These are phyloP conservation scores for Petrea volubilis DNA, from an alignment of 257 asterid species.

Conservation along the genomic window DNA sequence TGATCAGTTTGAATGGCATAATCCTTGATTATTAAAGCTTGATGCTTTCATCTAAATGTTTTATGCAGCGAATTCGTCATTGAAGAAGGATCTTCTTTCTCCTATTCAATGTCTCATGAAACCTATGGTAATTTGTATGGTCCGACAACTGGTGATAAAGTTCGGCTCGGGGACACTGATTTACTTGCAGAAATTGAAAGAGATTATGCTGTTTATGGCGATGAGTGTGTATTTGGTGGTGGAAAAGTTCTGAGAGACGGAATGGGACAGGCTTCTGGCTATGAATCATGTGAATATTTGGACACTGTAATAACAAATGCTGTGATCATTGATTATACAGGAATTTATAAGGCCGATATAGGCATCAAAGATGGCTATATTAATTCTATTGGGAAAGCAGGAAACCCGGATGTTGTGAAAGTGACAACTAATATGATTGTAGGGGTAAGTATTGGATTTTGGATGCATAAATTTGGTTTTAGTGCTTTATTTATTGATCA, in stretches of 20 bases:
- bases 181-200: slow-evolving; percentile 84
- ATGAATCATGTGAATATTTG: slow-evolving; percentile 51
- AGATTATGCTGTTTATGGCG: slow-evolving; percentile 76
- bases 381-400: slow-evolving; percentile 74
- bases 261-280: slow-evolving; percentile 93
- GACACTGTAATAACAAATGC: slow-evolving; percentile 96
- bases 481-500: neutral
- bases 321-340: slow-evolving; percentile 81
- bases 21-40: slow-evolving; percentile 10
- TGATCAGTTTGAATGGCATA: slow-evolving; percentile 7
- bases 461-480: slow-evolving; percentile 7
- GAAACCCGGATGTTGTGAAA: slow-evolving; percentile 87
- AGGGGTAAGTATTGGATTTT: slow-evolving; percentile 69
- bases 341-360: slow-evolving; percentile 89
- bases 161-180: slow-evolving; percentile 91
- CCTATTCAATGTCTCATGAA: slow-evolving; percentile 65
- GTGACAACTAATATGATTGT: slow-evolving; percentile 50
- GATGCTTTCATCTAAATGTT: slow-evolving; percentile 24
- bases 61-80: slow-evolving; percentile 67
- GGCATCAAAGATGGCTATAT: slow-evolving; percentile 86
- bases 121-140: slow-evolving; percentile 85
- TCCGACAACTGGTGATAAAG: slow-evolving; percentile 86
- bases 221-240: slow-evolving; percentile 97
- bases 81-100: slow-evolving; percentile 60
- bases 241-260: slow-evolving; percentile 95